Conservation (phyloP, 1,284 basidiomycete species). For the Puccinia coronata region DNA sequence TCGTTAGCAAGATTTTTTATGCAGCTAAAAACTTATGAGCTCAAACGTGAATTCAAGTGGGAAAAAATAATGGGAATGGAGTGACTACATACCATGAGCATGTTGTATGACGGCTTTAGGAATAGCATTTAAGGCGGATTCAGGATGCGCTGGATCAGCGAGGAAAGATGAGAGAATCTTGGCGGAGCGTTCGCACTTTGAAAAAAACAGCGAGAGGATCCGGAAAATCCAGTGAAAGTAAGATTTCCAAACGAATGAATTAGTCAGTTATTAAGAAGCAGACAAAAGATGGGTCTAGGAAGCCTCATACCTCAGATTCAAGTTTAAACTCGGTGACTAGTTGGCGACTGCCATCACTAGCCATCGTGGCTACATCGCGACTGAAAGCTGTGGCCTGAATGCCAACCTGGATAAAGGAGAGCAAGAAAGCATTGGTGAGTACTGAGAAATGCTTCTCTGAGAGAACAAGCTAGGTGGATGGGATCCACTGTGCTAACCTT, state of each 20-base stretch:
- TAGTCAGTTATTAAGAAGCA: not conserved
- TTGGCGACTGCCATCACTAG: slow-evolving; percentile 42
- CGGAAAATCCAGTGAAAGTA: no score
- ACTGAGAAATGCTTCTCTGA: not conserved
- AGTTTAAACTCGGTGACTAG: slow-evolving; percentile 46
- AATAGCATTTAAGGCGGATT: slow-evolving; percentile 89
- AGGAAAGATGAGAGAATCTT: slow-evolving; percentile 49
- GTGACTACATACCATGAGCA: slow-evolving; percentile 65
- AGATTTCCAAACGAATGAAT: no score
- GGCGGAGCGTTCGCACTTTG: slow-evolving; percentile 34
- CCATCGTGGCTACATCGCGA: slow-evolving; percentile 44
- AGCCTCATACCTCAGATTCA: slow-evolving; percentile 27
- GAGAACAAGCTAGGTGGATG: slow-evolving; percentile 4
- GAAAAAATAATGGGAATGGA: no score
- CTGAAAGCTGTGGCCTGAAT: slow-evolving; percentile 46
- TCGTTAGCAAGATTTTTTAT: not conserved
- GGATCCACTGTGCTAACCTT: slow-evolving; percentile 17
- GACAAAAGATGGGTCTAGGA: not conserved
- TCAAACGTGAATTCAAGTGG: no score
- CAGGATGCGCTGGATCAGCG: slow-evolving; percentile 85
- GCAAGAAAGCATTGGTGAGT: not conserved
- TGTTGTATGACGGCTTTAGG: slow-evolving; percentile 88
- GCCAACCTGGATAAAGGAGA: slow-evolving; percentile 15
- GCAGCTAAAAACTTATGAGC: not conserved
- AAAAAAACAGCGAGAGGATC: no score